Evolutionary conservation across 2,329 filamentous ascomycete species (phyloP), one percentile per base, ranked within the genome.

Genomic region (Eutypella sp.): DNA sequence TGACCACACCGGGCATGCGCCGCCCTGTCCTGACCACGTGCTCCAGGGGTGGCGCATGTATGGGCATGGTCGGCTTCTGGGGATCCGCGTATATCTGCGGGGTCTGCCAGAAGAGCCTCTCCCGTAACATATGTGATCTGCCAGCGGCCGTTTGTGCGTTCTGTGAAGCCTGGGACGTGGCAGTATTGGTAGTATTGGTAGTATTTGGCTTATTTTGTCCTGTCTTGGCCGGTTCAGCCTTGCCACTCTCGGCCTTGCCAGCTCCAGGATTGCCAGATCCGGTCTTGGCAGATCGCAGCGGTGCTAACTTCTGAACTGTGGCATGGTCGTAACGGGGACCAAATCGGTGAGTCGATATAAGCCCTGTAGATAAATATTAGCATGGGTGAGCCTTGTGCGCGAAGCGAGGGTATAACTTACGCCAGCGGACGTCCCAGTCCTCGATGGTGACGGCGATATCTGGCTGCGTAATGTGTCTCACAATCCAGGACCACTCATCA

Each of bases 31-130:
- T 58, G 39, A 73, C 57, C 16, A 74, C 51, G 2, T 53, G 51
- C 47, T 75, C 71, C 1, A 61, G 31, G 25, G 56, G 58, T 20
- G 61, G 61, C 5, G 59, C 67, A 27, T 67, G 58, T 41, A 66
- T 56, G 2, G 69, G 66, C 31, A 71, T 58, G 9, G 54, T 55
- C 2, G 66, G 66, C 41, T 63, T 59, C 13, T 53, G 44, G 11
- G 60, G 57, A 42, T 61, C 61, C 9, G 53, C 49, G 44, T 64
- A 66, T n/a, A 67, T 49, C 39, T 54, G 59, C 10, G 51, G 53
- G 10, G 52, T 50, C n/a, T 51, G 49, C 27, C 54, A 54, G 46
- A 60, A 69, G 20, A 4, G 54, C 54, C 5, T 46, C 24, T 13
- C 34, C 37, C 22, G 16, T 11, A 18, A 31, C 19, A 18, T 42